phyloP scores from a whole-genome alignment of 495 filamentous ascomycete species.

The Platismatia glauca region DNA sequence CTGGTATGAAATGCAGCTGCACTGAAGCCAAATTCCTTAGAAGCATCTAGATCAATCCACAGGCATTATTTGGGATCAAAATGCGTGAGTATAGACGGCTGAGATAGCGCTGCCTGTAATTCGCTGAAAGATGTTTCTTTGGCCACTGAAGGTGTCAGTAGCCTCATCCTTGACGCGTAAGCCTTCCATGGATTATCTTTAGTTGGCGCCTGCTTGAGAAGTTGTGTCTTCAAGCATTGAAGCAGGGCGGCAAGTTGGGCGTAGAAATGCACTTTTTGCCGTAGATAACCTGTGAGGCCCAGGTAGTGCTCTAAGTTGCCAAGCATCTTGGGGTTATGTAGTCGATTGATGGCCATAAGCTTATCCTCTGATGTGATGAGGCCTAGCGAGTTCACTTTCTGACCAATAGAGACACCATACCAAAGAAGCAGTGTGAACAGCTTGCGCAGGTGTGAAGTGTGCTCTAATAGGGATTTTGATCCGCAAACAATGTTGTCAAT shows the following conservation, averaged over 20 bases:
- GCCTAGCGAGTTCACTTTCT: too few relatives aligned
- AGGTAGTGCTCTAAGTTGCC: slow-evolving; percentile 14
- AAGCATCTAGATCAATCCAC: slow-evolving; percentile 15
- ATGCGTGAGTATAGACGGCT: neutral
- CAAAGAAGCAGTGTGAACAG: neutral
- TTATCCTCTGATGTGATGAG: too few relatives aligned
- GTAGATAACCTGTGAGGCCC: slow-evolving; percentile 13
- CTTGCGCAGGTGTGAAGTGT: too few relatives aligned
- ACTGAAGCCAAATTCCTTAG: neutral
- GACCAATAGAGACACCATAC: too few relatives aligned
- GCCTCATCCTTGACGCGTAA: too few relatives aligned
- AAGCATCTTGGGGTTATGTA: neutral
- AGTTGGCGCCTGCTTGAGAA: neutral
- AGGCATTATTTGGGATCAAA: neutral
- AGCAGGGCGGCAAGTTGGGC: neutral
- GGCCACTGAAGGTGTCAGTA: too few relatives aligned
- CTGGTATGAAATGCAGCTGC: too few relatives aligned
- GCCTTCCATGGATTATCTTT: neutral
- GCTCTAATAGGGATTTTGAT: too few relatives aligned
- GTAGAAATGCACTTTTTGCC: slow-evolving; percentile 8
- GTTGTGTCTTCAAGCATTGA: slow-evolving; percentile 1
- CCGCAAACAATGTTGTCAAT: neutral
- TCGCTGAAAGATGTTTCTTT: neutral
- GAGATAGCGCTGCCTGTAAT: neutral
- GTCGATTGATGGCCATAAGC: neutral